Percentiles rank a stretch among this genome's conserved stretches.
Conservation (phyloP, 2,329 filamentous ascomycete species). For the Monosporascus sp. region DNA sequence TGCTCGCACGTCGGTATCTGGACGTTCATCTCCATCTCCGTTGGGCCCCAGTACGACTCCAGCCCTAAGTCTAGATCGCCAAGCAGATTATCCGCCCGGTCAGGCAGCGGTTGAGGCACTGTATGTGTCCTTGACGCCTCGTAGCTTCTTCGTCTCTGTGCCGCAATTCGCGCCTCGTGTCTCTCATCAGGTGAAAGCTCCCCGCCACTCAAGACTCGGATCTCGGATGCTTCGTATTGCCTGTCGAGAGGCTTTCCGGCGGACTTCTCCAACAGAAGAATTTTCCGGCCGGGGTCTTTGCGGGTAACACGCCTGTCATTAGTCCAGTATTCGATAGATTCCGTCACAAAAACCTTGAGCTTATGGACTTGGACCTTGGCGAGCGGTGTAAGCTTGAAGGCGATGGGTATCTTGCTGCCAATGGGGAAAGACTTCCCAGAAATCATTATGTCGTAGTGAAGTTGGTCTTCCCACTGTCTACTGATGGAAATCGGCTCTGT, state of each 20-base stretch:
- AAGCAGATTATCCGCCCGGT: constrained; percentile 63
- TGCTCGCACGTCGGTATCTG: constrained; percentile 84
- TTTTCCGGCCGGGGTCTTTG: constrained; percentile 77
- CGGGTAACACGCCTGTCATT: constrained; percentile 79
- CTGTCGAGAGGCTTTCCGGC: constrained; percentile 72
- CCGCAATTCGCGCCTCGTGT: constrained; percentile 41
- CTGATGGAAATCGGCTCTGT: constrained; percentile 92
- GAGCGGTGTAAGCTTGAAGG: constrained; percentile 86
- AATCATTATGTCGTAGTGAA: constrained; percentile 94
- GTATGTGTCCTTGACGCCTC: constrained; percentile 41
- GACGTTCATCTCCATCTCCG: constrained; percentile 91
- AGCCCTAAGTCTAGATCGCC: constrained; percentile 68
- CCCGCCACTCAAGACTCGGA: constrained; percentile 73
- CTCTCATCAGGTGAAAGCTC: constrained; percentile 56
- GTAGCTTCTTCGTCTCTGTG: constrained; percentile 45
- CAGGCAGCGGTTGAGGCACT: constrained; percentile 39
- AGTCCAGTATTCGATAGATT: constrained; percentile 88
- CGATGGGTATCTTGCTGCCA: constrained; percentile 81
- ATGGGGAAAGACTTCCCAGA: constrained; percentile 93
- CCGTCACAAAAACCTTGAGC: constrained; percentile 85
- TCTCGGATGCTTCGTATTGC: constrained; percentile 68
- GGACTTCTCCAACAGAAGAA: constrained; percentile 81
- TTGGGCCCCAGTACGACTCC: constrained; percentile 75
- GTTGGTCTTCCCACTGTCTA: constrained; percentile 88
- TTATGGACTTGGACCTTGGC: constrained; percentile 92